Evolutionary conservation across 441 rosid species (phyloP).

Genomic region (Euphorbia schlechtendalii): DNA sequence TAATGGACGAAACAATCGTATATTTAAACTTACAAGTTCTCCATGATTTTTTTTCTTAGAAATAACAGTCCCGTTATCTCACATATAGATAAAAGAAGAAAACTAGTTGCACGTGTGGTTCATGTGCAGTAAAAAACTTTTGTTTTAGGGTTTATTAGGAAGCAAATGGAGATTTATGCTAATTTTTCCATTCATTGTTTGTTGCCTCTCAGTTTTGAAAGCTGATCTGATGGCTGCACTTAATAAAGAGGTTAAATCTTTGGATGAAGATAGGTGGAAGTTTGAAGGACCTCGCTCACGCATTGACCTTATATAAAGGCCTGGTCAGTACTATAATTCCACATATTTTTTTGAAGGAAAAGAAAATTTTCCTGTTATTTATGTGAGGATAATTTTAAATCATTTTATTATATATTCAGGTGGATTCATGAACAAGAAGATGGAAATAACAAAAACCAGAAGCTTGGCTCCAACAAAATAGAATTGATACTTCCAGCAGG

Average conservation of each 20-base stretch:
- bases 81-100: background rate
- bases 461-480: slow-evolving; percentile 30
- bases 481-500: slow-evolving; percentile 10
- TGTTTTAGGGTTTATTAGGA: too few species aligned
- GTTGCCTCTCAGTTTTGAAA: slow-evolving; percentile 54
- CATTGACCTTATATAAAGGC: slow-evolving; percentile 61
- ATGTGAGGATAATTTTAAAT: background rate
- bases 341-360: background rate
- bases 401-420: slow-evolving; percentile 26
- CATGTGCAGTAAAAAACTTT: background rate
- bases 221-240: slow-evolving; percentile 70
- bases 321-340: slow-evolving; percentile 42
- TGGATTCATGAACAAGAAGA: slow-evolving; percentile 36
- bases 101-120: background rate
- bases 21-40: background rate
- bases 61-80: background rate
- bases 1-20: too few species aligned
- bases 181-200: slow-evolving; percentile 6
- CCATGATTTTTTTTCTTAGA: background rate
- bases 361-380: background rate
- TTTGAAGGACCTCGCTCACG: slow-evolving; percentile 89
- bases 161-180: background rate
- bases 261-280: slow-evolving; percentile 95
- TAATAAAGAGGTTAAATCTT: slow-evolving; percentile 70
- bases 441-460: slow-evolving; percentile 26